Evolutionary conservation across 768 basidiomycete species (phyloP).

Genomic region (Russula earlei): DNA sequence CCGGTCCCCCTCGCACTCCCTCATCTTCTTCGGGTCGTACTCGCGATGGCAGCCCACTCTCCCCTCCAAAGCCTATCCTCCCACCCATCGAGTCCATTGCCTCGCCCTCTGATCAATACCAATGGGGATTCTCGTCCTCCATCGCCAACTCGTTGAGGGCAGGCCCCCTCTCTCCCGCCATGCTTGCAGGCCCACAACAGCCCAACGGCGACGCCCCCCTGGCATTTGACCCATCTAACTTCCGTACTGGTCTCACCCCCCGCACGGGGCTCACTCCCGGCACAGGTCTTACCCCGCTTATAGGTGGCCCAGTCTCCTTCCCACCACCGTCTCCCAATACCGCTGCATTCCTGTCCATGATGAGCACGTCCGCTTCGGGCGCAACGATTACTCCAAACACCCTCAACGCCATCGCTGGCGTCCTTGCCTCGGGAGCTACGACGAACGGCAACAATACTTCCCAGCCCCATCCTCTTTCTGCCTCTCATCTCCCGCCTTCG

Average conservation of each 20-base stretch:
- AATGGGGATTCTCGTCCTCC: constrained; percentile 52
- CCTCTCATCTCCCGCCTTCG: constrained; percentile 25
- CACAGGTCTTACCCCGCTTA: constrained; percentile 78
- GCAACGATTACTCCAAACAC: constrained; percentile 55
- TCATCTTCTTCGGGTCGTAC: constrained; percentile 18
- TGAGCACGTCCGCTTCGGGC: constrained; percentile 41
- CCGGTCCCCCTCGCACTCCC: constrained; percentile 20
- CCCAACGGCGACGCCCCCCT: constrained; percentile 29
- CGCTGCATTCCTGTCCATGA: constrained; percentile 86
- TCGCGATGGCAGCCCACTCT: constrained; percentile 24
- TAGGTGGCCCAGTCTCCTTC: constrained; percentile 64
- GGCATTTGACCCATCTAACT: constrained; percentile 59
- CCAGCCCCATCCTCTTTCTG: constrained; percentile 29
- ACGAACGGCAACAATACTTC: constrained; percentile 52
- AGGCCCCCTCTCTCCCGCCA: constrained; percentile 91
- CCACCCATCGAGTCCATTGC: constrained; percentile 76
- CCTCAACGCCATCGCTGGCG: constrained; percentile 72
- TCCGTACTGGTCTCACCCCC: constrained; percentile 83
- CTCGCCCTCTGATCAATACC: constrained; percentile 50
- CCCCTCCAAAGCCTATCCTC: constrained; percentile 55
- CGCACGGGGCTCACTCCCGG: constrained; percentile 78
- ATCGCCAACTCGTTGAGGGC: constrained; percentile 75
- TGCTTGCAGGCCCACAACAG: constrained; percentile 82
- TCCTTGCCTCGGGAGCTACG: constrained; percentile 49
- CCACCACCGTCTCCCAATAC: constrained; percentile 84